A percentile compares a stretch with the other conserved stretches of the same genome.
phyloP scores from a whole-genome alignment of 1,284 basidiomycete genomes.

The Ustilago tritici region DNA sequence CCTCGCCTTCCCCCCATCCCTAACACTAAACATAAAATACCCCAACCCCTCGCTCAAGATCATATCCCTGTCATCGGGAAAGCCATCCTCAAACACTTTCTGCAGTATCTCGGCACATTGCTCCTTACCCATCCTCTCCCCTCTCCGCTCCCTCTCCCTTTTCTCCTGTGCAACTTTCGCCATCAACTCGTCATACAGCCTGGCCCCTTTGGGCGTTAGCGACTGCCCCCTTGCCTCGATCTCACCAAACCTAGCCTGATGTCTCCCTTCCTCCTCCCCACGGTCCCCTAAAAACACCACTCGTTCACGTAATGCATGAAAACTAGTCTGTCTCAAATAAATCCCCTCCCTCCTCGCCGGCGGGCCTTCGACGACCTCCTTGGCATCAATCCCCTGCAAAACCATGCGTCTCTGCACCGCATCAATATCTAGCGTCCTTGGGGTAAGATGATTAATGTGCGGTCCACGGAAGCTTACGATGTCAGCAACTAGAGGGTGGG shows the following conservation, averaged over 20 bases:
- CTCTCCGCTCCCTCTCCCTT: conserved; percentile 49
- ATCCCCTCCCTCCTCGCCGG: conserved; percentile 69
- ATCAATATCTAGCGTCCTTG: conserved; percentile 71
- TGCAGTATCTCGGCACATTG: conserved; percentile 46
- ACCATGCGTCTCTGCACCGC: conserved; percentile 70
- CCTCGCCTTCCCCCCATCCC: conserved; percentile 12
- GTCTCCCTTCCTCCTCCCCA: conserved; percentile 55
- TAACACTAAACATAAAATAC: conserved; percentile 45
- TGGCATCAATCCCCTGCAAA: conserved; percentile 70
- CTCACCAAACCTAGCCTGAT: conserved; percentile 72
- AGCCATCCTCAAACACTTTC: conserved; percentile 61
- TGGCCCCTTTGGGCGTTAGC: conserved; percentile 69
- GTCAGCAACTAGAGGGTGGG: conserved; percentile 71
- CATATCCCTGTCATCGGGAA: conserved; percentile 64
- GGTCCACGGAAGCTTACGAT: conserved; percentile 71
- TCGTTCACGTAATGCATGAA: conserved; percentile 71
- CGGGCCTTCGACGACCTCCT: conserved; percentile 71
- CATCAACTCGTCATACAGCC: conserved; percentile 36
- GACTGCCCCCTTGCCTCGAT: conserved; percentile 71
- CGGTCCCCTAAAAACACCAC: conserved; percentile 66
- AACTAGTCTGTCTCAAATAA: conserved; percentile 71
- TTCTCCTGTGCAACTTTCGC: conserved; percentile 66
- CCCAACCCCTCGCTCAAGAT: conserved; percentile 68
- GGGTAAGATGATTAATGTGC: conserved; percentile 72
- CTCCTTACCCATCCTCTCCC: conserved; percentile 36